Evolutionary conservation across 1,139 yeast species (phyloP).

Genomic region (Chernovozyma aurita): DNA sequence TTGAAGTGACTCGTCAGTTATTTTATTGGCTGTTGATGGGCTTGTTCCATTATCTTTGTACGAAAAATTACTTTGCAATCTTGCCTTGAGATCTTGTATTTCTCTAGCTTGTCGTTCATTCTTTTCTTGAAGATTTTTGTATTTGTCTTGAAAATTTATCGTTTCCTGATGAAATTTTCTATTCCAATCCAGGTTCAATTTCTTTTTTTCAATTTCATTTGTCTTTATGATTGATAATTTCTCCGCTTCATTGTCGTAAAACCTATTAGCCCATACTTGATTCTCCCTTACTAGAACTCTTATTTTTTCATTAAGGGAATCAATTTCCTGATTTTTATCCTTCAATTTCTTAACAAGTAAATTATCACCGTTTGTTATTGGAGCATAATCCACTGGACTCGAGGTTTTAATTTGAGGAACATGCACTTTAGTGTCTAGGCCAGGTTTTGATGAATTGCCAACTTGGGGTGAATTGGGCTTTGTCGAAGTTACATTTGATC

Average conservation of each 20-base stretch:
- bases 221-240: not conserved
- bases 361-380: not conserved
- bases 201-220: slow-evolving; percentile 3
- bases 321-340: slow-evolving; percentile 3
- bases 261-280: not conserved
- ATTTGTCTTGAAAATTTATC: no score
- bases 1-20: not conserved
- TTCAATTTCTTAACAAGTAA: slow-evolving; percentile 3
- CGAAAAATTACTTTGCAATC: not conserved
- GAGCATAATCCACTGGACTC: not conserved
- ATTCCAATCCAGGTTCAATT: slow-evolving; percentile 1
- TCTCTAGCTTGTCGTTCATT: not conserved
- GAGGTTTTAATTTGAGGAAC: no score
- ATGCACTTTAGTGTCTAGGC: not conserved
- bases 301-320: slow-evolving; percentile 1
- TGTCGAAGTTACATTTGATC: not conserved
- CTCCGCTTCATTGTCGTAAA: slow-evolving; percentile 1
- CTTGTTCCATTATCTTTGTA: no score
- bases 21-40: not conserved
- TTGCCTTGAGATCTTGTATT: slow-evolving; percentile 3
- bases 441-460: not conserved
- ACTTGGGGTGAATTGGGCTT: not conserved
- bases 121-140: not conserved
- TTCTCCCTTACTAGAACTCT: not conserved
- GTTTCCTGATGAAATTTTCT: not conserved